Conservation (phyloP, 805 yeast species). For the Barnettozyma wickerhamii region DNA sequence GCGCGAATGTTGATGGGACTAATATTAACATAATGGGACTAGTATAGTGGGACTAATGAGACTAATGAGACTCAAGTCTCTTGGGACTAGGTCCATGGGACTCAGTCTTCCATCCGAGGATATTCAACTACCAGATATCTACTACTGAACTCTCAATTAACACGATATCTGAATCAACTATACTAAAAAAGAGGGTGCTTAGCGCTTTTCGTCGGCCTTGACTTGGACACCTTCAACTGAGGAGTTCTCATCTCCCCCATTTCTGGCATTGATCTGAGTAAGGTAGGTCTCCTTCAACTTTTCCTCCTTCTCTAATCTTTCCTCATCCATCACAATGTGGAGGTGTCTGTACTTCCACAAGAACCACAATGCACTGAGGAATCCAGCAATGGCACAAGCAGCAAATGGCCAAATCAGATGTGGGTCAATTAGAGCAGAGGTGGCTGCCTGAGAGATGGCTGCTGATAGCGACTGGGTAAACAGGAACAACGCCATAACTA, state of each 20-base stretch:
- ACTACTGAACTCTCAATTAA: neutral
- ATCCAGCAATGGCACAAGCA: constrained; percentile 55
- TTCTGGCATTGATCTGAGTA: neutral
- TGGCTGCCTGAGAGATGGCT: constrained; percentile 66
- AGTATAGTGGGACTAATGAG: too few relatives aligned
- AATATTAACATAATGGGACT: too few relatives aligned
- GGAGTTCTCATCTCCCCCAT: neutral
- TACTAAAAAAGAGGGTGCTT: neutral
- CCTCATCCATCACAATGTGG: constrained; percentile 13
- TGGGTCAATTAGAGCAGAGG: constrained; percentile 66
- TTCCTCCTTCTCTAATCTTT: constrained; percentile 6
- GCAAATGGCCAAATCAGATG: constrained; percentile 63
- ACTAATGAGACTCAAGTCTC: too few relatives aligned
- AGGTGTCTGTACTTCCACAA: constrained; percentile 23
- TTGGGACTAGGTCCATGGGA: neutral
- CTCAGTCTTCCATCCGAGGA: neutral
- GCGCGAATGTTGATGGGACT: too few relatives aligned
- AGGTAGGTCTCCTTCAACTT: neutral
- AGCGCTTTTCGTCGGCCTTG: too few relatives aligned
- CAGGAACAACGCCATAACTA: constrained; percentile 48
- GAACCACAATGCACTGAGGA: constrained; percentile 55
- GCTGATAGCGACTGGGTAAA: constrained; percentile 71
- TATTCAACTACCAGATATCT: neutral
- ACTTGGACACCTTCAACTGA: neutral
- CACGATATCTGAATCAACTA: neutral